Conservation (phyloP, 2,329 filamentous ascomycete species). For the Epichloe aotearoae region DNA sequence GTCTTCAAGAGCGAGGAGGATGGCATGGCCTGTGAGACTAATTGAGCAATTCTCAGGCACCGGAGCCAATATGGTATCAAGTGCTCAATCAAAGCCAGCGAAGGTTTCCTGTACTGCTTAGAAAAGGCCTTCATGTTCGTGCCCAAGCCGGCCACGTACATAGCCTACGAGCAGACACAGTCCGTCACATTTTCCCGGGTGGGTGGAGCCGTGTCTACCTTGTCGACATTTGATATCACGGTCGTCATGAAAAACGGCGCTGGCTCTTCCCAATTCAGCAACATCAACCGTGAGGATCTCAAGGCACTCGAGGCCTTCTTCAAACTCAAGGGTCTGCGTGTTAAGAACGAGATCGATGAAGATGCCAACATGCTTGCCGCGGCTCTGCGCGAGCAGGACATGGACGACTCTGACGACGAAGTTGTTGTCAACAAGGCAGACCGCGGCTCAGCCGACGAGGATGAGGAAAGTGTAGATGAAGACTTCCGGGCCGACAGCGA, state of each 20-base stretch:
- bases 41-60: slow-evolving; percentile 39
- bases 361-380: slow-evolving; percentile 72
- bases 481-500: slow-evolving; percentile 91
- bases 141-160: slow-evolving; percentile 93
- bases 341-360: slow-evolving; percentile 98
- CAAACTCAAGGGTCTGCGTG: slow-evolving; percentile 84
- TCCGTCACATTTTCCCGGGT: slow-evolving; percentile 93
- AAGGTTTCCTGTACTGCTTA: slow-evolving; percentile 91
- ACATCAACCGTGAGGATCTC: slow-evolving; percentile 97
- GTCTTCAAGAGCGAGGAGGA: not conserved
- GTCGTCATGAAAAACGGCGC: slow-evolving; percentile 79
- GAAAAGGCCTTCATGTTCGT: slow-evolving; percentile 99
- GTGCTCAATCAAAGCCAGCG: slow-evolving; percentile 99
- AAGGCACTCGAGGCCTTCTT: slow-evolving; percentile 95
- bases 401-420: slow-evolving; percentile 75
- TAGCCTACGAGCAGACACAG: slow-evolving; percentile 84
- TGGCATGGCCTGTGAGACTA: not conserved
- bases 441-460: slow-evolving; percentile 87
- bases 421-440: slow-evolving; percentile 57
- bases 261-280: slow-evolving; percentile 91
- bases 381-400: slow-evolving; percentile 70
- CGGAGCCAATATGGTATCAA: slow-evolving; percentile 92
- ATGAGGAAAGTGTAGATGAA: slow-evolving; percentile 89
- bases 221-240: slow-evolving; percentile 94
- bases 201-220: slow-evolving; percentile 81